phyloP scores from a whole-genome alignment of 2,329 filamentous ascomycete species.

The Pyricularia sp. region DNA sequence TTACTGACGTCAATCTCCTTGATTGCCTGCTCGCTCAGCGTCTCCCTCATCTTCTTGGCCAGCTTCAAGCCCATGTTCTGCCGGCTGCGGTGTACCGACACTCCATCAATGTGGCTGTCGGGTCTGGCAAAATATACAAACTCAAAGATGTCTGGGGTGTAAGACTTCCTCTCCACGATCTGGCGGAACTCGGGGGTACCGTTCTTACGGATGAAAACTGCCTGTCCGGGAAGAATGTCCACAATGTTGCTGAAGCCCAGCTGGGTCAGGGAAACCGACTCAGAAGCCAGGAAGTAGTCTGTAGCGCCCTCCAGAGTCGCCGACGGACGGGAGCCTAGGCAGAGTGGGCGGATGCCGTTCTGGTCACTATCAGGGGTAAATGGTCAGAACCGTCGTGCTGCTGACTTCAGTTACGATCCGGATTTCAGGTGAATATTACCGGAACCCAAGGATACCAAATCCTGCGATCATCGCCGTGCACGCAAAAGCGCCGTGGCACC shows the following conservation, averaged over 20 bases:
- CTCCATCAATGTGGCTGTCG: constrained; percentile 74
- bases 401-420: not conserved
- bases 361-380: constrained; percentile 39
- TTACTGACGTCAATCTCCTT: constrained; percentile 56
- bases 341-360: constrained; percentile 71
- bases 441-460: constrained; percentile 64
- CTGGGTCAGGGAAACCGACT: constrained; percentile 71
- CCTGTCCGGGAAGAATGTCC: constrained; percentile 72
- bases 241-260: constrained; percentile 65
- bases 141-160: constrained; percentile 79
- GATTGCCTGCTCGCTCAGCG: constrained; percentile 55
- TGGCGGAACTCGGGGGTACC: constrained; percentile 61
- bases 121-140: constrained; percentile 79
- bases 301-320: constrained; percentile 45
- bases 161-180: constrained; percentile 52
- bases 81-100: constrained; percentile 71
- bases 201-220: constrained; percentile 51
- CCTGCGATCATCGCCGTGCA: constrained; percentile 76
- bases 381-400: not conserved
- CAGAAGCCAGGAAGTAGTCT: constrained; percentile 87
- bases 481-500: constrained; percentile 67
- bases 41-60: constrained; percentile 55
- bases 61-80: constrained; percentile 79
- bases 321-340: constrained; percentile 62
- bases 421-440: not conserved